Percentiles rank a stretch among this genome's conserved stretches.
These are phyloP conservation scores for Scheffersomyces cryptocercus DNA, from an alignment of 1,139 yeast genomes.

Conservation along the genomic window DNA sequence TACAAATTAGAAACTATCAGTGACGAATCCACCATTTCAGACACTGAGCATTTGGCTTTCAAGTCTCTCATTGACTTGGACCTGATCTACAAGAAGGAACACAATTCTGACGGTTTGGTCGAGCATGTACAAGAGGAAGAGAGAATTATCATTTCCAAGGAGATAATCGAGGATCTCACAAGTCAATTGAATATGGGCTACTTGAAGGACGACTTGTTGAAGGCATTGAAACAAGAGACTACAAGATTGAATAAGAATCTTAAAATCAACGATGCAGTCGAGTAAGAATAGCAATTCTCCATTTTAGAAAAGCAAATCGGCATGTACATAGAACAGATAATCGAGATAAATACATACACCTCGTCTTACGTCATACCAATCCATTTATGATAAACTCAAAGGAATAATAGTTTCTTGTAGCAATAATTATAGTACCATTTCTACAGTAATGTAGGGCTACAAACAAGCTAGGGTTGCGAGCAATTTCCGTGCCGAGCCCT, in stretches of 20 bases:
- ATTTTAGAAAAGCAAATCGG: too few relatives aligned
- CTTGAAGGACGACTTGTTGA: conserved; percentile 39
- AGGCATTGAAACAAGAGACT: conserved; percentile 52
- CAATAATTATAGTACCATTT: too few relatives aligned
- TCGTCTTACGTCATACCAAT: too few relatives aligned
- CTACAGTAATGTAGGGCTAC: too few relatives aligned
- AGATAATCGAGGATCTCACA: conserved; percentile 33
- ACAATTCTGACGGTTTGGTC: conserved; percentile 9
- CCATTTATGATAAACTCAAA: too few relatives aligned
- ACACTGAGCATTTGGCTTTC: conserved; percentile 29
- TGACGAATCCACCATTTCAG: conserved; percentile 4
- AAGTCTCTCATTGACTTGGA: conserved; percentile 19
- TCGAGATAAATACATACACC: too few relatives aligned
- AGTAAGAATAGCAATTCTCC: background rate
- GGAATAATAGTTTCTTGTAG: too few relatives aligned
- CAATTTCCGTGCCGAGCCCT: background rate
- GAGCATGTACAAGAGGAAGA: conserved; percentile 26
- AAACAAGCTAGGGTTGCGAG: too few relatives aligned
- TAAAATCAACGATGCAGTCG: conserved; percentile 5
- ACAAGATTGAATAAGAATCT: conserved; percentile 22
- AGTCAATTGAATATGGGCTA: conserved; percentile 32
- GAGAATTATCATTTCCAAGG: conserved; percentile 29
- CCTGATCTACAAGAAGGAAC: conserved; percentile 15
- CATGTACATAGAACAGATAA: too few relatives aligned
- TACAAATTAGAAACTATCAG: background rate